These are phyloP conservation scores for Dothideomycetes sp. DNA, from an alignment of 2,329 filamentous ascomycete species.

Conservation along the genomic window DNA sequence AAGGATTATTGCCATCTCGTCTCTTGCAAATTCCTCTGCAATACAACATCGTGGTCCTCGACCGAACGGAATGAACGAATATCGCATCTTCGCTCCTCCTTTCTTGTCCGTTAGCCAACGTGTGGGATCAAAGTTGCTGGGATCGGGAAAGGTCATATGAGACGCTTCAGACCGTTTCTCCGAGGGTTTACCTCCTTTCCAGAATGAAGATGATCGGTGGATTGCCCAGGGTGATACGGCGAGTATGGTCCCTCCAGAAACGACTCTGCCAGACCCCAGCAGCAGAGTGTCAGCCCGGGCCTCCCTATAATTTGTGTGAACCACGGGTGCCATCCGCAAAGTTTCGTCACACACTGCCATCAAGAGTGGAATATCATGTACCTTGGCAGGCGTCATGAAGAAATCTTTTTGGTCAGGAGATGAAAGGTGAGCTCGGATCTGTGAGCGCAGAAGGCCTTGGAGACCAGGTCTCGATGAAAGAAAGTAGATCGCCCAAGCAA, in stretches of 20 bases:
- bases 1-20: slow-evolving; percentile 6
- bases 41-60: slow-evolving; percentile 8
- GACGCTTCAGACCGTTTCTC: background rate
- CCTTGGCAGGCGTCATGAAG: background rate
- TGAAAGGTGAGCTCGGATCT: slow-evolving; percentile 1
- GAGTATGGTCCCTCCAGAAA: slow-evolving; percentile 3
- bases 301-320: slow-evolving; percentile 4
- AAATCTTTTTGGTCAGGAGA: background rate
- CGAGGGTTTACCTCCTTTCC: background rate
- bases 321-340: background rate
- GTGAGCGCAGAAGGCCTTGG: slow-evolving; percentile 3
- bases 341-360: slow-evolving; percentile 6
- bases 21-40: slow-evolving; percentile 5
- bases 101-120: slow-evolving; percentile 8
- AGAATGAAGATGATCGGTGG: slow-evolving; percentile 3
- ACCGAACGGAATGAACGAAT: slow-evolving; percentile 8
- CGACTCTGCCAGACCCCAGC: background rate
- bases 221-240: slow-evolving; percentile 8
- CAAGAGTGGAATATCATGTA: background rate
- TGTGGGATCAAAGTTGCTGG: background rate
- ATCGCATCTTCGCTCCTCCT: slow-evolving; percentile 9
- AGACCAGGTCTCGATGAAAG: slow-evolving; percentile 5
- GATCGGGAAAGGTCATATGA: background rate
- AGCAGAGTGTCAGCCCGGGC: background rate
- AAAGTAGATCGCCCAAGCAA: slow-evolving; percentile 2